Base-by-base conservation (phyloP, 208 protist species). In the Crithidia expoeki region DNA sequence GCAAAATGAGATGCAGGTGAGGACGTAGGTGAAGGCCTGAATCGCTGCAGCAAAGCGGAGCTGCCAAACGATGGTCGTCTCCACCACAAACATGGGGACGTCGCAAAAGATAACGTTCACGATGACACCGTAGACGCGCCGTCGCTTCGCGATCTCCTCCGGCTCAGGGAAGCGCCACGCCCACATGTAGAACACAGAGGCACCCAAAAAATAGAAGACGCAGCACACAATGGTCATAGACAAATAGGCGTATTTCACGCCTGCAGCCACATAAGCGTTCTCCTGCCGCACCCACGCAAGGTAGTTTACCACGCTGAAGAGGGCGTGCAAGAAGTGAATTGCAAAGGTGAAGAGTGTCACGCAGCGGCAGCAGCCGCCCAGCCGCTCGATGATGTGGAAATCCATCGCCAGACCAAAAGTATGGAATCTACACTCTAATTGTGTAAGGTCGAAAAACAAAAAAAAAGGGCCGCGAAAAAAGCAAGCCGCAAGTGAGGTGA, bases 171-270 rank as follows among this genome's bases (percentile, higher is more conserved):
- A 96, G 38, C 92, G 86, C 85, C 87, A 96, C 3, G 92, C 92
- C 89, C 92, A 96, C 92, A 94, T 94, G 81, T 96, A 96, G 57
- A 94, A 91, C 30, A 94, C 80, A 9, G 89, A 94, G 14, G 84
- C 72, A 0, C 81, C 81, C 12, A 94, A 67, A 19, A 94, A 76
- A 73, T 91, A 93, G 57, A 75, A 84, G 56, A 93, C 21, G 52
- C 80, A 83, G 44, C 81, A 80, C 19, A 96, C 71, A 23, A 96
- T 79, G 16, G 65, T 78, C 82, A 92, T 74, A 28, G 76, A 71
- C n/a, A 96, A 71, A 71, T 96, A 96, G 9, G 77, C 81, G 21
- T 56, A 58, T 12, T 84, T 53, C 4, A 84, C 33, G 55, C 57
- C 40, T 3, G 21, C 23, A 12, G 63, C 68, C 10, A 96, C 38